Conservation (phyloP, 2,329 filamentous ascomycete genomes). For the Simplicillium sp. region DNA sequence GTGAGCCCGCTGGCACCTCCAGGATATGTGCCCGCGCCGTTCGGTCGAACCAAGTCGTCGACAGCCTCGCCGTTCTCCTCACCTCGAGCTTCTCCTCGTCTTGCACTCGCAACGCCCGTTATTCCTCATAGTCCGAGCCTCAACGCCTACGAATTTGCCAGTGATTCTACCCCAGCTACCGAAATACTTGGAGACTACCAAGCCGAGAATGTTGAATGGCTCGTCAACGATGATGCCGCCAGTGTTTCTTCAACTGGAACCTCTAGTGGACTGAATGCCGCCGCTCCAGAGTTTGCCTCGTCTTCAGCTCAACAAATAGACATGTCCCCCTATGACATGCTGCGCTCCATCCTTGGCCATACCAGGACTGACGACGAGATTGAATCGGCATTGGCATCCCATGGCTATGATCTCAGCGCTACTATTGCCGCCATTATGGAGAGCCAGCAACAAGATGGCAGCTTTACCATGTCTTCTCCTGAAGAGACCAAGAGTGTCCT, state of each 20-base stretch:
- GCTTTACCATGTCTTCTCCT: conserved; percentile 18
- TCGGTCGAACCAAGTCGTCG: conserved; percentile 65
- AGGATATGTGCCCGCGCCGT: conserved; percentile 70
- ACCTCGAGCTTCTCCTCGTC: conserved; percentile 81
- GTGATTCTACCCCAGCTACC: conserved; percentile 67
- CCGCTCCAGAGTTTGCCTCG: conserved; percentile 67
- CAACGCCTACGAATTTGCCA: conserved; percentile 90
- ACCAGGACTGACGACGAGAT: conserved; percentile 89
- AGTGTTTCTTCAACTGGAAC: conserved; percentile 69
- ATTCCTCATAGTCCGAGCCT: conserved; percentile 92
- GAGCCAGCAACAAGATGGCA: conserved; percentile 38
- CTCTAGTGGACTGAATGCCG: conserved; percentile 64
- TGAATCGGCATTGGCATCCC: conserved; percentile 76
- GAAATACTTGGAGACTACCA: conserved; percentile 89
- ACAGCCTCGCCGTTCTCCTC: conserved; percentile 88
- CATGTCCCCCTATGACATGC: conserved; percentile 97
- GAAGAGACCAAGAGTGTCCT: conserved; percentile 59
- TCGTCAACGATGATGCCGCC: conserved; percentile 80
- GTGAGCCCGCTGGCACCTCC: conserved; percentile 79
- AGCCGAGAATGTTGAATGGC: conserved; percentile 92
- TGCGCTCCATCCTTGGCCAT: conserved; percentile 87
- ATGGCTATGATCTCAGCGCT: conserved; percentile 87
- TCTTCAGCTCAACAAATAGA: conserved; percentile 60
- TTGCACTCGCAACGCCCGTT: conserved; percentile 78
- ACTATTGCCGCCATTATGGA: conserved; percentile 88